Evolutionary conservation across 2,329 filamentous ascomycete genomes (phyloP).

Genomic region (Cercospora sp.): DNA sequence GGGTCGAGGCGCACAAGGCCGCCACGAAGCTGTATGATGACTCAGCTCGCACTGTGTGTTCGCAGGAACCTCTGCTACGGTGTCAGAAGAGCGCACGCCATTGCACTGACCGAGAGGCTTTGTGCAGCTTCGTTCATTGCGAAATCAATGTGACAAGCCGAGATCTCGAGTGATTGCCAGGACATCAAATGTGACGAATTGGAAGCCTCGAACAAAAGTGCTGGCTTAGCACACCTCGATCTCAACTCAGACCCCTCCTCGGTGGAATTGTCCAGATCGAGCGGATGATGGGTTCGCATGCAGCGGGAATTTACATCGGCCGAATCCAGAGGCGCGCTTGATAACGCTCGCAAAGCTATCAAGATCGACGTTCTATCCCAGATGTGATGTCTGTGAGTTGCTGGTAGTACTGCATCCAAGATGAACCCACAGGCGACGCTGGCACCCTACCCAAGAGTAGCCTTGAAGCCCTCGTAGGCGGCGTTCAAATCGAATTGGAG

Average conservation of each 20-base stretch:
- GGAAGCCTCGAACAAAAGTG: neutral
- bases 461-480: slow-evolving; percentile 92
- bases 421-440: neutral
- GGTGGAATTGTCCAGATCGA: neutral
- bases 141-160: neutral
- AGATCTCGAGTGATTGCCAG: neutral
- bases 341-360: neutral
- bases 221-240: neutral
- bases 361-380: neutral
- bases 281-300: neutral
- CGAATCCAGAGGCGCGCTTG: neutral
- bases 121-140: neutral
- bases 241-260: neutral
- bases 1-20: neutral
- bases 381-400: neutral
- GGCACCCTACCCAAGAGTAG: slow-evolving; percentile 55
- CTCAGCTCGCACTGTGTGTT: neutral
- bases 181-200: neutral
- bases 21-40: neutral
- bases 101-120: neutral
- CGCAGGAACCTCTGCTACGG: neutral
- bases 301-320: neutral
- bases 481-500: slow-evolving; percentile 90
- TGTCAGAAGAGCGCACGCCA: neutral
- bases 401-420: neutral